A percentile compares a stretch with the other conserved stretches of the same genome.
Evolutionary conservation across 2,329 filamentous ascomycete species (phyloP).

Genomic region (Fusarium concolor): DNA sequence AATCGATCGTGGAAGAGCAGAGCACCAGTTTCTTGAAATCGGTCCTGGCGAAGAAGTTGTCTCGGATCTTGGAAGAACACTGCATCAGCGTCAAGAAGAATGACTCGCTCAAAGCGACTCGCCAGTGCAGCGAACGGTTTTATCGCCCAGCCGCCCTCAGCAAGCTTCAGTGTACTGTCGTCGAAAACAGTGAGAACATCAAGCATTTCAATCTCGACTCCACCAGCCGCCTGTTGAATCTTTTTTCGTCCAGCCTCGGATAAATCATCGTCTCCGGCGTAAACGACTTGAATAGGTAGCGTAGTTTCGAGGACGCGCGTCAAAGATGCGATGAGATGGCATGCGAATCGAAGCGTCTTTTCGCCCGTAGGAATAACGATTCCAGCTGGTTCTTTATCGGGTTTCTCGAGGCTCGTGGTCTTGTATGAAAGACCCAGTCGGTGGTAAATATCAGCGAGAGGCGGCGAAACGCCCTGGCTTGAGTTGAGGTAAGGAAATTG

Average conservation of each 20-base stretch:
- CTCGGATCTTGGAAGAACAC: conserved; percentile 54
- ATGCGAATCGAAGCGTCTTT: conserved; percentile 50
- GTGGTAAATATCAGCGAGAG: conserved; percentile 19
- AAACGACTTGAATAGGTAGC: conserved; percentile 53
- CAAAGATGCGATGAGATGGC: conserved; percentile 51
- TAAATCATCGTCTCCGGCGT: conserved; percentile 52
- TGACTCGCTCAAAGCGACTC: conserved; percentile 52
- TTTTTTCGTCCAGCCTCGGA: conserved; percentile 39
- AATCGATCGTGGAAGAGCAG: conserved; percentile 58
- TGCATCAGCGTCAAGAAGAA: conserved; percentile 55
- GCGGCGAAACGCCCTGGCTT: conserved; percentile 17
- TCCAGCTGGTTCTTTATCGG: conserved; percentile 38
- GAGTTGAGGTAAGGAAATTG: conserved; percentile 46
- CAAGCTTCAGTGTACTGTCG: conserved; percentile 47
- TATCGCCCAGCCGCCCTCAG: conserved; percentile 54
- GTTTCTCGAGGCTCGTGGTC: conserved; percentile 5
- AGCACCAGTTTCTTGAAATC: conserved; percentile 50
- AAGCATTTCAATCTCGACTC: conserved; percentile 46
- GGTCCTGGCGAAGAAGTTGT: conserved; percentile 48
- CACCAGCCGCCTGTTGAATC: conserved; percentile 38
- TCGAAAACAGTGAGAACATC: conserved; percentile 51
- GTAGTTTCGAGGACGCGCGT: conserved; percentile 46
- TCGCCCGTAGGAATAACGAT: conserved; percentile 53
- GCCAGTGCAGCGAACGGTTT: conserved; percentile 56
- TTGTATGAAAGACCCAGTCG: conserved; percentile 22